Percentiles rank a stretch among this genome's conserved stretches.
Conservation (phyloP, 768 basidiomycete species). For the Cystobasidium onofrii region DNA sequence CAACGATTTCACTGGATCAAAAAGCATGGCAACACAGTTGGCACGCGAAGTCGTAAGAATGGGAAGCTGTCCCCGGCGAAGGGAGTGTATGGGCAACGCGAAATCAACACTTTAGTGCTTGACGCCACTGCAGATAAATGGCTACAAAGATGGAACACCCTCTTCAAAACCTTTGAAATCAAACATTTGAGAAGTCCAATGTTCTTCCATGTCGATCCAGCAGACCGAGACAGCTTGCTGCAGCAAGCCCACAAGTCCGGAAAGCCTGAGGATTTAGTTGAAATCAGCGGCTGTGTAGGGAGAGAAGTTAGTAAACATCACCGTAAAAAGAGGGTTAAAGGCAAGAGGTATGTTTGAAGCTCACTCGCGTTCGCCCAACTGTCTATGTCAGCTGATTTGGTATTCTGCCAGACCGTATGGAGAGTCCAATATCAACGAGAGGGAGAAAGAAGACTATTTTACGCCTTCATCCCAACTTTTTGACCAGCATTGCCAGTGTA, state of each 20-base stretch:
- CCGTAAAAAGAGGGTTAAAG: conserved; percentile 34
- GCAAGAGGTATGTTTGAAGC: not conserved
- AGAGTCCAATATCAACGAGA: conserved; percentile 39
- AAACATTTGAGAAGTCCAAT: conserved; percentile 40
- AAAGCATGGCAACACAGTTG: not conserved
- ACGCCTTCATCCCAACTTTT: conserved; percentile 39
- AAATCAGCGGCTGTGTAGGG: conserved; percentile 41
- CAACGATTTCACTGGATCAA: conserved; percentile 40
- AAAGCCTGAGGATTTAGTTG: conserved; percentile 34
- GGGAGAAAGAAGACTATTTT: conserved; percentile 40
- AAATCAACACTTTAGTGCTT: conserved; percentile 34
- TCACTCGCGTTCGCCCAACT: not conserved
- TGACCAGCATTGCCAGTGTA: conserved; percentile 30
- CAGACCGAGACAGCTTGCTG: conserved; percentile 40
- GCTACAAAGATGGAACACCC: conserved; percentile 34
- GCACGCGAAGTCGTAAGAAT: not conserved
- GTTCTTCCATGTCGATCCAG: conserved; percentile 40
- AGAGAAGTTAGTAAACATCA: conserved; percentile 40
- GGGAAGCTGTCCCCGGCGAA: conserved; percentile 35
- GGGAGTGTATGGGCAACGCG: not conserved
- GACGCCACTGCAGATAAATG: conserved; percentile 28
- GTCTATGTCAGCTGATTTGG: not conserved
- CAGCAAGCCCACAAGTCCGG: conserved; percentile 33
- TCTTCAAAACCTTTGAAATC: conserved; percentile 38
- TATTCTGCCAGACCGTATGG: not conserved